Conservation (phyloP, 257 asterid genomes). For the Fraxinus quadrangulata region DNA sequence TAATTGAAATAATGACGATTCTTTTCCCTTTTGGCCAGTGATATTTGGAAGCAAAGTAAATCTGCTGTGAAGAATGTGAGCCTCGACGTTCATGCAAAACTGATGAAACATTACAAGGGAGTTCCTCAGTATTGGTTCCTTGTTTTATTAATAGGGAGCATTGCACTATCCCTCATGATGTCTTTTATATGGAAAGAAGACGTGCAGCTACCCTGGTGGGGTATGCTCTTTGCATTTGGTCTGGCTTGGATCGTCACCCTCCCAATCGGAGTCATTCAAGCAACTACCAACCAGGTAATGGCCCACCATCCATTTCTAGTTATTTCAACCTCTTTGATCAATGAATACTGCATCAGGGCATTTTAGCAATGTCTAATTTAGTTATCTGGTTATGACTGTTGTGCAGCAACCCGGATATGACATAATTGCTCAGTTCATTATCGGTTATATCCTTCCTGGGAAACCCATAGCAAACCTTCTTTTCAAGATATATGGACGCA, state of each 20-base stretch:
- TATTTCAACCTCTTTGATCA: background rate
- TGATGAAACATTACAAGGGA: slow-evolving; percentile 84
- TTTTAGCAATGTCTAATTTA: background rate
- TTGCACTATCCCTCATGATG: slow-evolving; percentile 61
- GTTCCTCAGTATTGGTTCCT: slow-evolving; percentile 97
- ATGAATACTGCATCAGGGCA: background rate
- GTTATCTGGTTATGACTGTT: background rate
- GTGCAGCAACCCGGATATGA: slow-evolving; percentile 97
- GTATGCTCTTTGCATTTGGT: slow-evolving; percentile 75
- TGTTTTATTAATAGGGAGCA: slow-evolving; percentile 61
- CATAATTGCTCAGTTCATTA: slow-evolving; percentile 86
- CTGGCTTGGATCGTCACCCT: slow-evolving; percentile 85
- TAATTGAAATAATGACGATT: background rate
- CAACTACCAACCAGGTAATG: slow-evolving; percentile 86
- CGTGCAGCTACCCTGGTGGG: slow-evolving; percentile 97
- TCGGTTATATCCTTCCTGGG: slow-evolving; percentile 86
- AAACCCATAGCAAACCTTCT: slow-evolving; percentile 88
- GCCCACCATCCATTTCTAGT: background rate
- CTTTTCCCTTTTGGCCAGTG: slow-evolving; percentile 41
- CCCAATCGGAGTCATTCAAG: slow-evolving; percentile 94
- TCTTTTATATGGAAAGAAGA: slow-evolving; percentile 75
- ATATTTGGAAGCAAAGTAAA: slow-evolving; percentile 83
- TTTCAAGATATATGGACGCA: slow-evolving; percentile 90
- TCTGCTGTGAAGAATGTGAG: slow-evolving; percentile 69
- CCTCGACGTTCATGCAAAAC: slow-evolving; percentile 66